These are phyloP conservation scores for Paramecium sexaurelia DNA, from an alignment of 73 alveolate species.

Conservation along the genomic window DNA sequence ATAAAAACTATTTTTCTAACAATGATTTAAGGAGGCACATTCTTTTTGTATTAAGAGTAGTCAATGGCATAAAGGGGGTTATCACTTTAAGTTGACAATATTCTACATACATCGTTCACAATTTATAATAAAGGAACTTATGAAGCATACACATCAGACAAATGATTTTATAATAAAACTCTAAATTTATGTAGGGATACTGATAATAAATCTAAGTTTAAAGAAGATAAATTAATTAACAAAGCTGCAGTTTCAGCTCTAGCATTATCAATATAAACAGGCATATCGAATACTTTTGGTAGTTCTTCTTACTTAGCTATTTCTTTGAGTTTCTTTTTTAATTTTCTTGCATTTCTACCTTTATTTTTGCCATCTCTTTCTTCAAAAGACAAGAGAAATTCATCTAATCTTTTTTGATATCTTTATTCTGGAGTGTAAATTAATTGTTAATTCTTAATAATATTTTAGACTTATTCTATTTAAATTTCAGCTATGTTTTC, in stretches of 20 bases:
- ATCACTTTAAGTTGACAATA: not conserved
- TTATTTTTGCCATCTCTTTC: not conserved
- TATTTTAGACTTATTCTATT: not conserved
- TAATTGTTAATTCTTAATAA: not conserved
- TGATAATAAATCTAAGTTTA: not conserved
- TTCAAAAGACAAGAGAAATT: constrained; percentile 33
- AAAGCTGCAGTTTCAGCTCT: constrained; percentile 18
- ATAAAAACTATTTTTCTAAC: not conserved
- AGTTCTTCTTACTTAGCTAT: not conserved
- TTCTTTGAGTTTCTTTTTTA: not conserved
- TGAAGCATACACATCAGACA: not conserved
- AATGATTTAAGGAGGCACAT: not conserved
- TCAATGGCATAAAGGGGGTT: constrained; percentile 43
- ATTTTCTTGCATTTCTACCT: constrained; percentile 40
- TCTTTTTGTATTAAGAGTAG: not conserved
- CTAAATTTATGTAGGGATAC: not conserved
- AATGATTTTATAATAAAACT: not conserved
- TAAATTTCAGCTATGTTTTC: not conserved
- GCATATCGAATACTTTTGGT: not conserved
- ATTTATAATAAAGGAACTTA: not conserved
- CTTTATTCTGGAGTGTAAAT: constrained; percentile 19
- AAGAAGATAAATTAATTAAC: not conserved
- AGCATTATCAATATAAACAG: constrained; percentile 17
- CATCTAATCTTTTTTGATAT: constrained; percentile 30
- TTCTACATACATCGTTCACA: constrained; percentile 13